Evolutionary conservation across 2,329 filamentous ascomycete genomes (phyloP), one percentile per base, ranked within the genome.

Genomic region (Penicillium thymicola): DNA sequence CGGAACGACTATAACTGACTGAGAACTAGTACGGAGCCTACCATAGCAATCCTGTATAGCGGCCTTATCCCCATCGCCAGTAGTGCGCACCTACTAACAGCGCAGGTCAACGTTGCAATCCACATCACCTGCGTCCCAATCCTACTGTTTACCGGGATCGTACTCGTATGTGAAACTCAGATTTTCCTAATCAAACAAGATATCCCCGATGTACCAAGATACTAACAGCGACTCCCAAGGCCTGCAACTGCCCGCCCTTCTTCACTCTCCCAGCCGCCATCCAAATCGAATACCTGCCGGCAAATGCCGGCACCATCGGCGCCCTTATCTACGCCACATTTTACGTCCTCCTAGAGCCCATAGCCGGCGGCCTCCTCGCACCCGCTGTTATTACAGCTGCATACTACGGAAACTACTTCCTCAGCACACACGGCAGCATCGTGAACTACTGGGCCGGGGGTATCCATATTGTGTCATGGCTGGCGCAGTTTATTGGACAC

Each of bases 301-400:
- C 82, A 28, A 87, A 87, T 60, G 71, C 81, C 58, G 85, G 82
- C 49, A 86, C 85, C 4, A 77, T 84, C 57, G 78, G 75, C 51
- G 80, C 80, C 41, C 66, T 85, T 10, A 65, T 87, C 28, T 97
- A 94, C 76, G 83, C 88, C 37, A 82, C 82, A 2, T 83, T 97
- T 54, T 99, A 97, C 71, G 82, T 97, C 46, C 83, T 99, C 23
- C 87, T 99, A 69, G 94, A 99, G 71, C 94, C 94, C 1, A 91
- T 97, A 0, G 94, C 94, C 11, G 94, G 94, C 49, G 86, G 85
- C 11, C 78, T 89, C 28, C 79, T 96, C 41, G 86, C 89, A 6
- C 83, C 89, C 3, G 79, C 97, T 32, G 86, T 96, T 58, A 78
- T 97, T 42, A 88, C 79, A 21, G 85, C 84, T 53, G 88, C 91